Base-by-base conservation (phyloP, 176 grass and related monocot species). In the Ensete glaucum region DNA sequence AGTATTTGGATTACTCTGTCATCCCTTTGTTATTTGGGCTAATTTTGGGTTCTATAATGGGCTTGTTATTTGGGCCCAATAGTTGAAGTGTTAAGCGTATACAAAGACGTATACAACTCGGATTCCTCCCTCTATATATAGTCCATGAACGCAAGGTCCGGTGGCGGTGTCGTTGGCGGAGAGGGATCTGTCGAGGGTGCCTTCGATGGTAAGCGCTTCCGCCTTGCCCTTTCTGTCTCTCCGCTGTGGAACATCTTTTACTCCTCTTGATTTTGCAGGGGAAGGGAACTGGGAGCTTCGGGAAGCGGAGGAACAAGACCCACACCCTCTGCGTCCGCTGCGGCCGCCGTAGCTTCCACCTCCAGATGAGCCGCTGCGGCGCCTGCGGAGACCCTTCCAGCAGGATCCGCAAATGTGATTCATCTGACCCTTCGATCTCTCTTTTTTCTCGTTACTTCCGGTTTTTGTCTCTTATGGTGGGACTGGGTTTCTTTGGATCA, bases 271-370 rank as follows among this genome's bases (percentile, higher is more conserved):
- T 34, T 34, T 73, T 73, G 20, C 52, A 73, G 71, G 71, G 70
- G 34, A 73, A 73, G 70, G 70, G 43, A 50, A 73, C 70, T 3
- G 70, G 68, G 68, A 71, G 68, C 68, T 71, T 71, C 27, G 68
- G 27, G 8, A 71, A 71, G 68, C 68, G 68, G 25, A 25, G 68
- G 68, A 71, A 71, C 68, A 71, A 71, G 29, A 71, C 68, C 13
- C 68, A 71, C 68, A 73, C 70, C 8, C 62, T 73, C n/a, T 73
- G 70, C 50, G 70, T 73, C 34, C 69, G 62, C n/a, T 73, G 70
- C 50, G 70, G 54, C 34, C 69, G 62, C 62, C 62, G 62, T 21
- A 64, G 62, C 62, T 64, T 64, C 23, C 62, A 64, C 62, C 62
- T 65, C 62, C 62, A 65, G 62, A 65, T 27, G 62, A 65, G 62